Percentiles rank a stretch among this genome's conserved stretches.
These are phyloP conservation scores for Tribonema minus DNA, from an alignment of 108 stramenopile genomes.

Conservation along the genomic window DNA sequence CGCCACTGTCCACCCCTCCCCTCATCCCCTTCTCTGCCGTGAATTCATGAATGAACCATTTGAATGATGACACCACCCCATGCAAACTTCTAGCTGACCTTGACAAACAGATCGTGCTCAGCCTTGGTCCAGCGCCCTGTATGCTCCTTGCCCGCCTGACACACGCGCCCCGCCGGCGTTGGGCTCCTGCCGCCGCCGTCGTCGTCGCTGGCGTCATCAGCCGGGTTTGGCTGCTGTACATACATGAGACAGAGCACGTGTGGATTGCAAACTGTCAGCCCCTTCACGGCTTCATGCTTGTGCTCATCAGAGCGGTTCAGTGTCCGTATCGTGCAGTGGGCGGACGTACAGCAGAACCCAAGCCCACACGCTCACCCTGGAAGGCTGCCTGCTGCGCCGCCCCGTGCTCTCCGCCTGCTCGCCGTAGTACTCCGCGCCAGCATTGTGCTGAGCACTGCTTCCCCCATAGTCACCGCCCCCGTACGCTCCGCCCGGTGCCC, in stretches of 20 bases:
- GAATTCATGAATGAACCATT: too few species aligned
- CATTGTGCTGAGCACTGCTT: not conserved
- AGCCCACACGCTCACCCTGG: not conserved
- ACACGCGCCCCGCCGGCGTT: constrained; percentile 4
- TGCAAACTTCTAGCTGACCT: too few species aligned
- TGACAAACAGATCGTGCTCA: constrained; percentile 49
- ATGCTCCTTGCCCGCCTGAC: constrained; percentile 38
- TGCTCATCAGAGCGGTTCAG: too few species aligned
- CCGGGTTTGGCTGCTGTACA: too few species aligned
- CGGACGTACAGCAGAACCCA: too few species aligned
- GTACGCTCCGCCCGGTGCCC: not conserved
- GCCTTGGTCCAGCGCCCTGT: constrained; percentile 46
- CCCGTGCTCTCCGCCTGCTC: not conserved
- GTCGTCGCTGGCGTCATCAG: not conserved
- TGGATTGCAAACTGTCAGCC: not conserved
- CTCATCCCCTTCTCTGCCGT: too few species aligned
- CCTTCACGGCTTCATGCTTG: not conserved
- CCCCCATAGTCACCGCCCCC: not conserved
- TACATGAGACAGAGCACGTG: too few species aligned
- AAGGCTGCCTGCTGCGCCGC: not conserved
- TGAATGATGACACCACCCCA: too few species aligned
- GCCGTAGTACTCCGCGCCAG: not conserved
- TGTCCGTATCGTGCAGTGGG: too few species aligned
- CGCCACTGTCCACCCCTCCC: too few species aligned
- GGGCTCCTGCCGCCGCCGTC: not conserved